Conservation (phyloP, 2,329 filamentous ascomycete species). For the Ascocoryne sarcoides region DNA sequence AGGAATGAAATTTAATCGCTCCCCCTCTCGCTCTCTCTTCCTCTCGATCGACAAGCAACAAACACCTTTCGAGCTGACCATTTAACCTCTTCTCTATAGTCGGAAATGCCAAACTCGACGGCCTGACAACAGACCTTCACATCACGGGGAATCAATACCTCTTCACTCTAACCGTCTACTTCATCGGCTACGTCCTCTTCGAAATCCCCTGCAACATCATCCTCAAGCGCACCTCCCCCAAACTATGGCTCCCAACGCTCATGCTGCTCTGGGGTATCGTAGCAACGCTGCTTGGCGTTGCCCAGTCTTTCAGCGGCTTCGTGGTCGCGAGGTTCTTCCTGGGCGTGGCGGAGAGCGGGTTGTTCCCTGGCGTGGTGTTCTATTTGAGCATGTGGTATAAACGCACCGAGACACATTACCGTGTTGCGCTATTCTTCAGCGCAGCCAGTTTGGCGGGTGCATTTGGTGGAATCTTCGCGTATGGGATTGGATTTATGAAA, state of each 20-base stretch:
- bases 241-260: conserved; percentile 47
- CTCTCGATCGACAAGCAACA: neutral
- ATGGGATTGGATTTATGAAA: conserved; percentile 45
- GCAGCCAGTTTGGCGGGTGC: conserved; percentile 46
- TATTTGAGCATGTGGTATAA: conserved; percentile 45
- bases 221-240: conserved; percentile 50
- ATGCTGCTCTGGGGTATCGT: conserved; percentile 48
- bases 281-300: conserved; percentile 42
- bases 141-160: conserved; percentile 56
- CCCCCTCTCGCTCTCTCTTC: neutral
- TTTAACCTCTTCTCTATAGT: conserved; percentile 33
- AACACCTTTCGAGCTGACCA: neutral
- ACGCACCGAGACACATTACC: conserved; percentile 43
- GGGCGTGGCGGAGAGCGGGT: conserved; percentile 45
- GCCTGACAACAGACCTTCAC: conserved; percentile 40
- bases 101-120: conserved; percentile 49
- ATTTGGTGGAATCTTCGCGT: conserved; percentile 48
- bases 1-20: no score
- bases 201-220: conserved; percentile 56
- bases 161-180: conserved; percentile 57
- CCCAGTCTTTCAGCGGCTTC: conserved; percentile 42
- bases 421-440: conserved; percentile 48
- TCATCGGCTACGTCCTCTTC: conserved; percentile 50
- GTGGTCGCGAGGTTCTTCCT: conserved; percentile 46
- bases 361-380: conserved; percentile 45